Evolutionary conservation across 495 filamentous ascomycete species (phyloP).

Genomic region (Neurospora discreta): DNA sequence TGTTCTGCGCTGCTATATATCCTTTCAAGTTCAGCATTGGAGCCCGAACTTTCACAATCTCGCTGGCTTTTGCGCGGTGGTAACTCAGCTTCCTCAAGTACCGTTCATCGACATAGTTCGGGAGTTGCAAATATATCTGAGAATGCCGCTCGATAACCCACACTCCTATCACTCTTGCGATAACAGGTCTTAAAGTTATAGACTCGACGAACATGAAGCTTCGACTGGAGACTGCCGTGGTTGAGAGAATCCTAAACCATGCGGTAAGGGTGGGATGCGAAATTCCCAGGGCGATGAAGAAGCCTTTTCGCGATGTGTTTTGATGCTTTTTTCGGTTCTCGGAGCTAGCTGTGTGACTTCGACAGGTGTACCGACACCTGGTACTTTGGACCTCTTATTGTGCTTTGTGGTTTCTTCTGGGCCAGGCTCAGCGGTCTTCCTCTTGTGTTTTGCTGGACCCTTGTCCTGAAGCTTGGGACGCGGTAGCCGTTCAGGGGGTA

Average conservation of each 20-base stretch:
- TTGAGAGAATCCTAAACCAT: background rate
- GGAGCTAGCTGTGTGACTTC: background rate
- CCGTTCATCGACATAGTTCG: background rate
- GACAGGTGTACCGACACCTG: background rate
- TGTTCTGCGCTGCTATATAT: background rate
- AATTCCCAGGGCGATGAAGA: background rate
- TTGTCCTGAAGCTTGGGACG: background rate
- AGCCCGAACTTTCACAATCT: background rate
- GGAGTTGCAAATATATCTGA: background rate
- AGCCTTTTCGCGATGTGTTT: background rate
- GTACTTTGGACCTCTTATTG: background rate
- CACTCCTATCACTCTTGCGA: background rate
- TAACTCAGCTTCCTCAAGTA: background rate
- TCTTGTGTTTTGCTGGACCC: background rate
- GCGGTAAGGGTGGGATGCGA: background rate
- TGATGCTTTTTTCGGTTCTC: background rate
- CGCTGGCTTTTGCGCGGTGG: background rate
- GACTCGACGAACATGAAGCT: background rate
- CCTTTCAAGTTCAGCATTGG: background rate
- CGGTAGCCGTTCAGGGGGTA: background rate
- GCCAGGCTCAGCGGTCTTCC: background rate
- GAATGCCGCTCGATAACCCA: no score
- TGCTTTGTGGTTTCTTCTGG: background rate
- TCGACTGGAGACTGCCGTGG: background rate
- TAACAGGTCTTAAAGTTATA: background rate